Evolutionary conservation across 2,329 filamentous ascomycete genomes (phyloP), one percentile per base, ranked within the genome.

Genomic region (Intubia oerlemansii): DNA sequence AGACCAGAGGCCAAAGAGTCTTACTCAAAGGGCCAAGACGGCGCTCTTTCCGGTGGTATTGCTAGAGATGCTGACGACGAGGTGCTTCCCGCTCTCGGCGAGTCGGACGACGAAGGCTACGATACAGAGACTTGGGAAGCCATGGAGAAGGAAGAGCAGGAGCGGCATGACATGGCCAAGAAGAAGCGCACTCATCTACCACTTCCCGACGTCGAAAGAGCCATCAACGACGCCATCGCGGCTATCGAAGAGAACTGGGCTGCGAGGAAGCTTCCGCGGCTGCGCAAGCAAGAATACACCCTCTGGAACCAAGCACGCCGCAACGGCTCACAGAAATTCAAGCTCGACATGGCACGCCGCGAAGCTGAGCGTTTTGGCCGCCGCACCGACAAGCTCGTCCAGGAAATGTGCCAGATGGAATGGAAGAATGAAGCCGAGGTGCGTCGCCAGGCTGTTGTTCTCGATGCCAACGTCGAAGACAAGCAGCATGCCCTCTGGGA

Each of bases 391-490:
- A 67, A 59, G 26, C 46, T 69, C 11, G 56, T 56, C 8, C 40
- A 53, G 2, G 57, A 66, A 13, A 64, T 81, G 19, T 36, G 44
- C 2, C 16, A 25, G 1, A 50, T 59, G 11, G 43, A 54, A 17
- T 80, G 71, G 63, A 44, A 48, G 9, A 62, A 52, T 7, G 49
- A 52, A 14, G 40, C 47, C 1, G 56, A 69, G 10, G 43, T 88
- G 10, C 49, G 54, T 16, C 50, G 48, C 5, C 63, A 68, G 39
- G 68, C 69, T 27, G 47, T 51, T 9, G 59, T 51, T 20, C 51
- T 91, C 31, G 69, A 85, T 34, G 51, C 56, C 5, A 80, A 59
- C 4, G 49, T 92, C 1, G 59, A 65, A 20, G 61, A 75, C 31
- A 61, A 63, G 27, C 53, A 72, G 40, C 47, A 63, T 22, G 44